These are phyloP conservation scores for Trichomonascaceae sp. DNA, from an alignment of 1,139 yeast genomes.

Conservation along the genomic window DNA sequence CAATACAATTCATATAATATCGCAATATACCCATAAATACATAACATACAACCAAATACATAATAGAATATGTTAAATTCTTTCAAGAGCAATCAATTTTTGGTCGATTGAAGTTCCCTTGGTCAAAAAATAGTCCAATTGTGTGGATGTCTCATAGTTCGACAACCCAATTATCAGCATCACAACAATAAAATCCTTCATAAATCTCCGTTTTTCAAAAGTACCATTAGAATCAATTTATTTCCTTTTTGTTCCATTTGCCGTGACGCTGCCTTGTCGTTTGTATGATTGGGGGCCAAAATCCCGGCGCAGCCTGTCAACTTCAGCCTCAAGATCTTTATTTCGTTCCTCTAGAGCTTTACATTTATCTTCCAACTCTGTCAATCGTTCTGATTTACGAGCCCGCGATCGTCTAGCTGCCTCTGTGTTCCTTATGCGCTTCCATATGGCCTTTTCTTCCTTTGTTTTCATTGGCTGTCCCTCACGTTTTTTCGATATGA, in stretches of 20 bases:
- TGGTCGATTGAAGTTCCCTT: not conserved
- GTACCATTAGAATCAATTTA: not conserved
- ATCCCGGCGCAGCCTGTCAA: constrained; percentile 19
- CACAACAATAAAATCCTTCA: not conserved
- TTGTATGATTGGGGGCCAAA: not conserved
- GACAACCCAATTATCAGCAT: not conserved
- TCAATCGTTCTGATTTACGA: constrained; percentile 87
- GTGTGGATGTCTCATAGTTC: not conserved
- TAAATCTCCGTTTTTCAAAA: not conserved
- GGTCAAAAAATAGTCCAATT: not conserved
- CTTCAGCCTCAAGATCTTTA: constrained; percentile 29
- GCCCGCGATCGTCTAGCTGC: constrained; percentile 97
- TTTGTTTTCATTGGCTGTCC: not conserved
- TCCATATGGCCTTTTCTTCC: constrained; percentile 33
- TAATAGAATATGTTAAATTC: not conserved
- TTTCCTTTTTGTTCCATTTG: not conserved
- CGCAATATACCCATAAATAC: not conserved
- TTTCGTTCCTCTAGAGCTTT: constrained; percentile 47
- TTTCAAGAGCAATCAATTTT: not conserved
- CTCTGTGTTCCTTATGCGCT: constrained; percentile 94
- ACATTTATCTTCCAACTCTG: constrained; percentile 74
- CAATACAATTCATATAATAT: not conserved
- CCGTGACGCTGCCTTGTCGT: not conserved
- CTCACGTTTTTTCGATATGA: not conserved
- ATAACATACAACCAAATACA: not conserved